Evolutionary conservation across 2,329 filamentous ascomycete species (phyloP), one percentile per base, ranked within the genome.

Genomic region (Alternaria triticina): DNA sequence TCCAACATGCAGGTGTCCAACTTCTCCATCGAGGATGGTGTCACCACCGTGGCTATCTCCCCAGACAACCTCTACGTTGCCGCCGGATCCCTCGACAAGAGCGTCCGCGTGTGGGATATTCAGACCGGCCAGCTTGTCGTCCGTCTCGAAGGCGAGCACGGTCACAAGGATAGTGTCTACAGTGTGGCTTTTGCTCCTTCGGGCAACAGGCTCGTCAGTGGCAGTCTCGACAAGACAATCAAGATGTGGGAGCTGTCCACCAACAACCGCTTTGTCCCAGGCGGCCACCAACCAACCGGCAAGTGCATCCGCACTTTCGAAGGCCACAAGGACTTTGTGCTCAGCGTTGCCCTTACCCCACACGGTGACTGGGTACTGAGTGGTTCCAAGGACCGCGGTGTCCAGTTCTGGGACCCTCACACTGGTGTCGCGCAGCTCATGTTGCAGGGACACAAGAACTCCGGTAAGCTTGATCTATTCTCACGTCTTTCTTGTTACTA

Each of bases 361-460:
- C 94, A 98, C 79, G 92, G 92, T 67, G 88, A 91, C 74, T 99
- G 96, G 96, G 95, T 99, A 61, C 91, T 99, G 82, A 97, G 93
- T 67, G 96, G 96, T 47, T 97, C 94, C 66, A 99, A 99, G 85
- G 96, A 99, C 77, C 89, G 96, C 55, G 95, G 96, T 52, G 96
- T 99, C 22, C 96, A 98, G 79, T 98, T 99, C 86, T 99, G 96
- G 96, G 95, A 99, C 77, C 95, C 96, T 20, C 88, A 91, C 74
- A 97, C 94, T 20, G 96, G 95, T 36, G 91, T 92, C 70, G 96
- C 95, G 1, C 95, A 98, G 82, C 91, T 99, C 79, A 98, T 98
- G 96, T 87, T 99, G 66, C 96, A 98, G 81, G 96, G 96, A 25
- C 96, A 99, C 80, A 98, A 98, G 86, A 98, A 98, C 82, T 97